Base-by-base conservation (phyloP, 768 basidiomycete genomes). In the Trametopsis cervina region DNA sequence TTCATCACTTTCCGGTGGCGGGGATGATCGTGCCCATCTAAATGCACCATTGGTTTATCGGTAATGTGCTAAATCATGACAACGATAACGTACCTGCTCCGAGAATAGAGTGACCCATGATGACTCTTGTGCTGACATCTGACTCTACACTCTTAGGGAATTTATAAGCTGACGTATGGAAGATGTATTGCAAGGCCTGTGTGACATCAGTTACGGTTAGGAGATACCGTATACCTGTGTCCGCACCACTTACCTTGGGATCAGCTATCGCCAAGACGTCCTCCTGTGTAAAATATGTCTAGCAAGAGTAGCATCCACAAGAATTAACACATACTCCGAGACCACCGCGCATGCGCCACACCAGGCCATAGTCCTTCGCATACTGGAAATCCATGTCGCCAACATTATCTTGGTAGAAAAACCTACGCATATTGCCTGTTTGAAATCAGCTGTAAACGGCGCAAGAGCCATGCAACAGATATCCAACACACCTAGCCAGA, bases 1-100 rank as follows among this genome's bases (percentile, higher is more conserved):
- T 62, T 56, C 66, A 68, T 66, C 18, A 65, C 59, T 47, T 67
- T 67, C 33, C 66, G 42, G 33, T 65, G 63, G 4, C 66, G 51
- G 24, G 60, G 58, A 43, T 64, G 66, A 2, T 40, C 51, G 38
- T 60, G 55, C 20, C 18, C 37, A 55, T 59, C 62, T 29, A 10
- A 33, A 26, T 22, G n/a, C n/a, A n/a, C n/a, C n/a, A n/a, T n/a
- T n/a, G n/a, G n/a, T n/a, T n/a, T n/a, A n/a, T n/a, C n/a, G n/a
- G n/a, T n/a, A n/a, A n/a, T n/a, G n/a, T n/a, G n/a, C n/a, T n/a
- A n/a, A n/a, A n/a, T n/a, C n/a, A n/a, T n/a, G n/a, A 22, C 24
- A 42, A 2, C n/a, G 29, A 49, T 44, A 6, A n/a, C 50, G 49
- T 36, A 18, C 39, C 33, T 1, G 53, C 53, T 23, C 22, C 40